Percentiles rank a stretch among this genome's conserved stretches.
Evolutionary conservation across 768 basidiomycete genomes (phyloP).

Genomic region (Panellus pusillus): DNA sequence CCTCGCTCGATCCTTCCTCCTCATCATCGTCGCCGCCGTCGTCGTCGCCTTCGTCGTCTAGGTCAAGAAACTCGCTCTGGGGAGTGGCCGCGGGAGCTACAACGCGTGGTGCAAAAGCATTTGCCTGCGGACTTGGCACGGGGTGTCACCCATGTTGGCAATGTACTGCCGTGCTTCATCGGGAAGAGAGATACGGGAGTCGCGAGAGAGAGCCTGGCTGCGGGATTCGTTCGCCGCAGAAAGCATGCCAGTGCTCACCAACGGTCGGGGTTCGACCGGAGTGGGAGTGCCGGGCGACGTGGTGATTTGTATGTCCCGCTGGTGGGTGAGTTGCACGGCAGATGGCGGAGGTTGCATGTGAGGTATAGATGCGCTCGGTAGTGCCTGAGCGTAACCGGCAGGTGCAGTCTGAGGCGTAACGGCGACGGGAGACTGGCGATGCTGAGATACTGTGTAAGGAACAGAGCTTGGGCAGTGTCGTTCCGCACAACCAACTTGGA

Average conservation of each 20-base stretch:
- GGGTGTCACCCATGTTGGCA: slow-evolving; percentile 69
- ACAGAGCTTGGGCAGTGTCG: slow-evolving; percentile 9
- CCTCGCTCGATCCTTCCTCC: slow-evolving; percentile 7
- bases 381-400: slow-evolving; percentile 14
- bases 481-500: background rate
- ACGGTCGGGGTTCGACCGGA: slow-evolving; percentile 15
- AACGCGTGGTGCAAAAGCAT: slow-evolving; percentile 33
- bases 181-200: slow-evolving; percentile 69
- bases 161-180: slow-evolving; percentile 79
- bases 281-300: slow-evolving; percentile 12
- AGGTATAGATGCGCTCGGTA: slow-evolving; percentile 7
- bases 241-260: slow-evolving; percentile 31
- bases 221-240: slow-evolving; percentile 35
- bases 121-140: slow-evolving; percentile 48
- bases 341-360: slow-evolving; percentile 24
- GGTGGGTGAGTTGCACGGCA: slow-evolving; percentile 5
- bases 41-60: slow-evolving; percentile 47
- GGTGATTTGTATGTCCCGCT: slow-evolving; percentile 5
- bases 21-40: slow-evolving; percentile 24
- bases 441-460: slow-evolving; percentile 6
- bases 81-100: slow-evolving; percentile 14
- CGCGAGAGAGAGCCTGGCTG: slow-evolving; percentile 47
- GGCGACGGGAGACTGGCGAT: slow-evolving; percentile 13
- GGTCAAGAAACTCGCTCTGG: slow-evolving; percentile 65
- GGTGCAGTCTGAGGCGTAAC: slow-evolving; percentile 16